Evolutionary conservation across 345 rosid species (phyloP), one percentile per base, ranked within the genome.

Genomic region (Gossypium herbaceum): DNA sequence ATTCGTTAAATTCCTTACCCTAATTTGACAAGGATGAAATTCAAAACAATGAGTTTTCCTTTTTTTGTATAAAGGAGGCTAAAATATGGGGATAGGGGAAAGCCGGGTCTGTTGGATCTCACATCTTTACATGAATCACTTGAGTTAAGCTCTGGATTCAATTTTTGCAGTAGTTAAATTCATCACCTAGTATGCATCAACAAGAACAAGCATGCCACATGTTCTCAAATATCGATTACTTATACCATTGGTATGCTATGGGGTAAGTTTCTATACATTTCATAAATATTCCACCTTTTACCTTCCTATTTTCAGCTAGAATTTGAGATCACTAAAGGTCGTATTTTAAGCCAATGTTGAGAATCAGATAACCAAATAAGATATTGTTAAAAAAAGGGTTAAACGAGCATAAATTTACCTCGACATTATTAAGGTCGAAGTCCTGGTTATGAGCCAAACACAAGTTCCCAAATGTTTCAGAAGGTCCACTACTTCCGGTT

Each of bases 401-500:
- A 47, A 55, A 9, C 50, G 68, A 19, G 60, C 64, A 41, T 39
- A 57, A 60, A 10, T 68, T 86, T 85, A 94, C 98, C 97, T 94
- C 98, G 19, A 94, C 97, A 72, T 94, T 88, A 81, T 90, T 89
- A 65, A 92, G 70, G 81, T 91, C 93, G 39, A 91, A 92, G 62
- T 92, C 93, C 10, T 78, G 25, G 66, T 79, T 83, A 81, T 86
- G 91, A 71, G 98, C 97, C 76, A 92, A 82, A 80, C 97, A 90
- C 75, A 82, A 82, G 82, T 85, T 94, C 69, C 97, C 97, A 80
- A 86, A 94, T 45, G 97, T 94, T 74, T 92, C 92, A 63, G 91
- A 87, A 63, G 95, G 86, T 76, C 97, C 97, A 74, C 97, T 94
- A 70, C 89, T 92, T 84, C 94, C 98, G 58, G 71, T 88, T 66